phyloP scores from a whole-genome alignment of 306 rosid genomes.

The Fagus sylvatica region DNA sequence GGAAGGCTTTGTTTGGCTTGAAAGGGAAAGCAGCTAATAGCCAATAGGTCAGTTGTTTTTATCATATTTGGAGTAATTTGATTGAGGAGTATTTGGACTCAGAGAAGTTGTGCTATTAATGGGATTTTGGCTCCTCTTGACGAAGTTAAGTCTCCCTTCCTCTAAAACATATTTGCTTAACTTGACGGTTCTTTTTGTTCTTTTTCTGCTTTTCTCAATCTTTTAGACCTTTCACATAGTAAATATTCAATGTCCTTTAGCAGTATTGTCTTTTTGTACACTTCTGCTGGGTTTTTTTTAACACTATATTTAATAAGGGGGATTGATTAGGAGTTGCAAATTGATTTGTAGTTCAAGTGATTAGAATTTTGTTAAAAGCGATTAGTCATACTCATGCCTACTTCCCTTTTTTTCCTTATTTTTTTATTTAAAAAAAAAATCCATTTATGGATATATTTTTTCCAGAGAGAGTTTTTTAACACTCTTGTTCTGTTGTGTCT shows the following conservation, averaged over 20 bases:
- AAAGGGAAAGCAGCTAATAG: background rate
- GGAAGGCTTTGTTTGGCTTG: background rate
- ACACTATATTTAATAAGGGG: background rate
- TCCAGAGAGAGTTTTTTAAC: slow-evolving; percentile 9
- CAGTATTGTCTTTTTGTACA: background rate
- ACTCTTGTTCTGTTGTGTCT: background rate
- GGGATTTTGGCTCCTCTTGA: background rate
- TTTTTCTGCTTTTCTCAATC: background rate
- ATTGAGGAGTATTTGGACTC: background rate
- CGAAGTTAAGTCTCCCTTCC: background rate
- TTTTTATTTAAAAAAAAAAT: too few relatives aligned
- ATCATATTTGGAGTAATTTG: background rate
- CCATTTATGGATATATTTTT: background rate
- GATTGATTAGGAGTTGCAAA: background rate
- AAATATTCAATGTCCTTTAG: background rate
- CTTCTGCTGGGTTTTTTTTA: background rate
- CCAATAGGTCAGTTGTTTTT: background rate
- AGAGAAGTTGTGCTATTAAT: background rate
- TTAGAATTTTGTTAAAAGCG: background rate
- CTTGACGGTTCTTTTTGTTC: background rate
- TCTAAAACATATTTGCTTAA: background rate
- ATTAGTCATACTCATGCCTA: background rate
- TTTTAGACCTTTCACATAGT: background rate
- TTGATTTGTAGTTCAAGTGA: background rate
- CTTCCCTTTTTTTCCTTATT: too few relatives aligned